Evolutionary conservation across 164 flowering plant species (phyloP), one percentile per base, ranked within the genome.

Genomic region (Brasenia schreberi): DNA sequence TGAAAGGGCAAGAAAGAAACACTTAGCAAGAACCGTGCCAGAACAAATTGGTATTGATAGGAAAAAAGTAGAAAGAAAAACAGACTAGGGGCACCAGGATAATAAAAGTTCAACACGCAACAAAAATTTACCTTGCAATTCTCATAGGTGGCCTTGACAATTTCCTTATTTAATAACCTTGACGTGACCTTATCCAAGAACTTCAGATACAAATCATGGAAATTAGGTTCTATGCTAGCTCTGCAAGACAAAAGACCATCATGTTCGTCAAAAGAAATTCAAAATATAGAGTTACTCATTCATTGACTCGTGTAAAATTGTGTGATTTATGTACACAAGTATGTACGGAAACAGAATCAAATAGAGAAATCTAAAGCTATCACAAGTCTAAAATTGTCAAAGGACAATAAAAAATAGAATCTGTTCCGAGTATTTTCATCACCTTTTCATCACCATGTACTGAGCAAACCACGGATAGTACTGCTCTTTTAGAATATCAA

Each of bases 201-300:
- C 81, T 89, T 95, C 79, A 95, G 75, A 80, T 95, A 95, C 78
- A 92, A 67, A n/a, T 95, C 99, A 79, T 95, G 97, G 71, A 85
- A 95, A 79, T 95, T 92, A 16, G 88, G 96, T 80, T 95, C 99
- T 72, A 95, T 89, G 84, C 97, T 92, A 66, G 92, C 97, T 72
- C 99, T 95, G 93, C 62, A 60, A 7, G n/a, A 6, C 2, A 19
- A 60, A 60, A 60, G 62, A 60, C 2, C 10, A n/a, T n/a, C 1
- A 60, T 60, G 62, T 56, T 56, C n/a, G n/a, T 17, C 10, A 60
- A n/a, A 60, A n/a, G 19, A 60, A n/a, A 60, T 7, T 1, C 27
- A 7, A 3, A 45, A 45, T 23, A 23, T 23, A 23, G 27, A 23
- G 2, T 23, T 23, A 23, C 1, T 23, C 27, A 23, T 23, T 23